Evolutionary conservation across 345 rosid species (phyloP).

Genomic region (Moricandia moricandioides): DNA sequence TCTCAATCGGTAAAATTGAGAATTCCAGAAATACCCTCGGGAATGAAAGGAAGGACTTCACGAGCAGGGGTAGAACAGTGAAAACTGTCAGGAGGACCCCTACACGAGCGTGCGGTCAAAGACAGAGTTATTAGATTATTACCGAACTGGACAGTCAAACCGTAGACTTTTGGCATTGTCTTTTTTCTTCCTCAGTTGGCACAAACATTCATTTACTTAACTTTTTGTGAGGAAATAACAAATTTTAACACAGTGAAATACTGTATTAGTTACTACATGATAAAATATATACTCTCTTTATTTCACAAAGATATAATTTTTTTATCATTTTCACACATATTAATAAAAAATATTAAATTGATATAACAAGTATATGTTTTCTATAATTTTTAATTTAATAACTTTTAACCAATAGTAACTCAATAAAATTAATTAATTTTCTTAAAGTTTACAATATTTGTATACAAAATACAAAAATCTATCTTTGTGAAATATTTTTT

Average conservation of each 20-base stretch:
- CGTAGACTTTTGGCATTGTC: slow-evolving; percentile 38
- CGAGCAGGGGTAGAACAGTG: slow-evolving; percentile 35
- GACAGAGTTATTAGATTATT: slow-evolving; percentile 39
- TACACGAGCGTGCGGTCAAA: slow-evolving; percentile 43
- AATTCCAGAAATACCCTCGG: slow-evolving; percentile 14
- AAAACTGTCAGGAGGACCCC: slow-evolving; percentile 31
- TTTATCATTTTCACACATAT: no score
- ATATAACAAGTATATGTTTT: no score
- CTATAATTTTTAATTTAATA: no score
- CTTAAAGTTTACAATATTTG: no score
- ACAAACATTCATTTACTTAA: slow-evolving; percentile 16
- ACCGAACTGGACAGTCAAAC: slow-evolving; percentile 37
- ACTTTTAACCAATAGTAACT: no score
- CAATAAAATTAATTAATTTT: no score
- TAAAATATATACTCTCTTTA: no score
- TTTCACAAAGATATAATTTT: no score
- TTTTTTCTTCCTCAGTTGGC: slow-evolving; percentile 18
- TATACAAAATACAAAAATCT: no score
- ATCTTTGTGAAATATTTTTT: no score
- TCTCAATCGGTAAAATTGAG: not conserved
- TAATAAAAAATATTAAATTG: no score
- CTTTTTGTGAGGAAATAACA: not conserved
- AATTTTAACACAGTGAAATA: not conserved
- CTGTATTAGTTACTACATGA: no score
- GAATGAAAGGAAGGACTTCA: not conserved